Evolutionary conservation across 345 rosid species (phyloP), one percentile per base, ranked within the genome.

Genomic region (Kandelia obovata): DNA sequence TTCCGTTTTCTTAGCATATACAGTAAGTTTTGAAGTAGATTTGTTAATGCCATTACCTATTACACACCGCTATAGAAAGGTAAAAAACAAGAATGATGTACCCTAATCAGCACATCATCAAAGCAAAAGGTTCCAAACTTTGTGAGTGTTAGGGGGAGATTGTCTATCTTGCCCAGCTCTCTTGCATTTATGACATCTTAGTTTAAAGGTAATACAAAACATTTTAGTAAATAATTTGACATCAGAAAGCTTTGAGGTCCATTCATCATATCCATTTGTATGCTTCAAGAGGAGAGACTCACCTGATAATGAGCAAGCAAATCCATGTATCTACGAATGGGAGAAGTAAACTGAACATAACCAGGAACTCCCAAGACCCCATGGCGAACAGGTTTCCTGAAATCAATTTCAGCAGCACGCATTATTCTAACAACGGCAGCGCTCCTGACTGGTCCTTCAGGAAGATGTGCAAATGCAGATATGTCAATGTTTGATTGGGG

Each of bases 261-360:
- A 52, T 52, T 5, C 16, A 53, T 25, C 62, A 62, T 7, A 1
- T 13, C 26, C 39, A 17, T 51, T 8, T 23, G 21, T 67, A 43
- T 53, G 58, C 21, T 56, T 46, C 23, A 60, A 30, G 20, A 17
- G 57, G 72, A 73, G 56, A 68, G 55, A 70, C 66, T 63, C 43
- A 86, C 98, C 93, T 94, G 97, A 83, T 89, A 94, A 78, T 94
- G 98, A 49, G 98, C 96, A 74, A 92, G 86, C 77, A 94, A 97
- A 81, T 94, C 98, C 90, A 88, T 80, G 73, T 94, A 94, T 71
- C 97, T 85, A 70, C 98, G 98, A 49, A 94, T 94, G 59, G 98
- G 98, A 74, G 97, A 94, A 58, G 97, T 89, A 82, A 94, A 92
- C 77, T 92, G 98, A 71, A 92, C 98, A 64, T 92, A 92, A 78